phyloP scores from a whole-genome alignment of 345 rosid genomes.

The Citrus hindsii region DNA sequence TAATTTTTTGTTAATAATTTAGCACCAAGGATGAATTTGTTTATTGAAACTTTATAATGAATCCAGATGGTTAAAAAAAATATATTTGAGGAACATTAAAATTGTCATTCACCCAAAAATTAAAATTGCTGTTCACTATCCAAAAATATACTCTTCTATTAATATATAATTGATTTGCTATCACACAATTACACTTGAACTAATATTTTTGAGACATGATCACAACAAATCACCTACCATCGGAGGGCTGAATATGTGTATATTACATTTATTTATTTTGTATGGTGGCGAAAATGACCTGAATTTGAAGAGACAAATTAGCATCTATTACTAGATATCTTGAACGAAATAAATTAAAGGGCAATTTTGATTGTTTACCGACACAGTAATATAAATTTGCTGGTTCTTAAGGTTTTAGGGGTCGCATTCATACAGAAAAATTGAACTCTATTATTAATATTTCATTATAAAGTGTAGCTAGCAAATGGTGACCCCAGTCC shows the following conservation, averaged over 20 bases:
- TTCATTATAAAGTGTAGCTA: neutral
- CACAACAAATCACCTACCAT: slow-evolving; percentile 1
- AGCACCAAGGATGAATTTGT: too few species aligned
- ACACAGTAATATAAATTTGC: neutral
- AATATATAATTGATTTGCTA: neutral
- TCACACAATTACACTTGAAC: slow-evolving; percentile 1
- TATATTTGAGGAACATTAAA: too few species aligned
- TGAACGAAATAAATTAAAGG: neutral
- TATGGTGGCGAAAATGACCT: slow-evolving; percentile 20
- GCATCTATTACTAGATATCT: neutral
- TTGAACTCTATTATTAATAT: slow-evolving; percentile 23
- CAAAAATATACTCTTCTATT: neutral
- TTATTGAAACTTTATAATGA: too few species aligned
- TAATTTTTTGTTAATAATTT: too few species aligned
- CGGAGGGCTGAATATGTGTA: neutral
- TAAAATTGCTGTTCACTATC: neutral
- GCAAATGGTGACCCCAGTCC: slow-evolving; percentile 20
- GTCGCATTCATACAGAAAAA: neutral
- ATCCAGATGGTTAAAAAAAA: too few species aligned
- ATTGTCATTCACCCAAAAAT: neutral
- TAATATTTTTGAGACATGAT: slow-evolving; percentile 16
- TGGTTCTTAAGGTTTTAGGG: neutral
- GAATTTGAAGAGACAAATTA: neutral
- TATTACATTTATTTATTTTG: neutral
- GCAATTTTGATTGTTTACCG: slow-evolving; percentile 8